phyloP scores from a whole-genome alignment of 306 rosid species.

The Cyamopsis tetragonoloba region DNA sequence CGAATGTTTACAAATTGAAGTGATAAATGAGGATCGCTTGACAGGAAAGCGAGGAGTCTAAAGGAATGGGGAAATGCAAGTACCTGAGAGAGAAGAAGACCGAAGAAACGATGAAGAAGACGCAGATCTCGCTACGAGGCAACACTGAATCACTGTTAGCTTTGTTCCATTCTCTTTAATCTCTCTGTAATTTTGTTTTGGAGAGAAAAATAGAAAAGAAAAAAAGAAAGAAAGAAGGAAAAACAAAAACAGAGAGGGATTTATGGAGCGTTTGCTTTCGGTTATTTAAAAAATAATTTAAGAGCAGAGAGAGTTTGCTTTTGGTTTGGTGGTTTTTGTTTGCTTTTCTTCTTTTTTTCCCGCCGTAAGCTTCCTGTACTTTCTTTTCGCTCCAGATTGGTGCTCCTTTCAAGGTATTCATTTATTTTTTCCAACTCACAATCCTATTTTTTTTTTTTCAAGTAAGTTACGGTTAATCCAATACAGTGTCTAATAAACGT shows the following conservation, averaged over 20 bases:
- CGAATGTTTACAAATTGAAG: conserved; percentile 14
- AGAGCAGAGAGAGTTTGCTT: conserved; percentile 24
- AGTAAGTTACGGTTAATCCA: too few relatives aligned
- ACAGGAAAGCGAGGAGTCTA: conserved; percentile 21
- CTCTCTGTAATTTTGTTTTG: background rate
- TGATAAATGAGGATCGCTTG: conserved; percentile 9
- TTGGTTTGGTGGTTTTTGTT: conserved; percentile 24
- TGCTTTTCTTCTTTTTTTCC: conserved; percentile 32
- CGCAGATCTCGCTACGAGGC: conserved; percentile 26
- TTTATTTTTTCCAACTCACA: background rate
- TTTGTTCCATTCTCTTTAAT: background rate
- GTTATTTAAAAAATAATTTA: conserved; percentile 12
- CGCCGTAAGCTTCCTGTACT: conserved; percentile 32
- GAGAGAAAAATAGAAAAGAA: background rate
- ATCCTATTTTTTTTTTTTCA: too few relatives aligned
- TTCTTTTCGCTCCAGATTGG: background rate
- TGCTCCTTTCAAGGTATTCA: conserved; percentile 10
- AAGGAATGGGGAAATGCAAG: background rate
- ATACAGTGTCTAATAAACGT: too few relatives aligned
- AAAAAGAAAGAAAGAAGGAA: background rate
- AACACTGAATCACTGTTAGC: conserved; percentile 28
- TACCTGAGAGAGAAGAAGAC: conserved; percentile 30
- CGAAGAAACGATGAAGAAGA: conserved; percentile 20
- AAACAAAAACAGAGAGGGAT: conserved; percentile 6
- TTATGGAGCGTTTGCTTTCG: background rate